Base-by-base conservation (phyloP, 805 yeast species). In the Starmerella sirachaensis region DNA sequence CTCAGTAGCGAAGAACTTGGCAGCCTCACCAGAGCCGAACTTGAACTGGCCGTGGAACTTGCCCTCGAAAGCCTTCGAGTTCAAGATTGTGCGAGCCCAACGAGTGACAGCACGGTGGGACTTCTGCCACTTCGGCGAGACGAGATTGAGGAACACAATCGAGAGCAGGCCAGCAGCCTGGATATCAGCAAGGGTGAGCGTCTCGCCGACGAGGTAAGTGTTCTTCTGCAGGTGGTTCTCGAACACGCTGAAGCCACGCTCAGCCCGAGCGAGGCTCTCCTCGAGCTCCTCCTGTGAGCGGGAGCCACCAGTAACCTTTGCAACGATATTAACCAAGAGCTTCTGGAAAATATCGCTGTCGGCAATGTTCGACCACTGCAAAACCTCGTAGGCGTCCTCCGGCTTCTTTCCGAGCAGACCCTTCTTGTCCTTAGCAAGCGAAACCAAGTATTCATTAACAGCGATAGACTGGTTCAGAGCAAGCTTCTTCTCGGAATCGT, bases 341-440 rank as follows among this genome's bases (percentile, higher is more conserved):
- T 61, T 53, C 33, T 64, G 52, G 45, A 77, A 56, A 40, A 79
- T 51, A 54, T 86, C 94, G 53, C 72, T 53, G 68, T 77, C 80
- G 58, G 76, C 67, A 51, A 80, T 65, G 3, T 94, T 82, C 56
- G 75, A 52, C 93, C 93, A 85, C 65, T 67, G 76, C 51, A 86
- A 60, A 52, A 82, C 66, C 55, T 37, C 42, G 40, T 32, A 42
- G 41, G 39, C 21, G 33, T 45, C 46, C 20, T 27, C 33, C 18
- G 35, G 35, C 17, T 19, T 20, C 45, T 28, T 33, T 37, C 51
- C 51, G 7, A n/a, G 18, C 5, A 47, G 42, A 25, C 45, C 47
- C 45, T 46, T 43, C 29, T 14, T 23, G 43, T 40, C 42, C 47
- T 47, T 46, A 30, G 49, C 49, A 5, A 46, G 33, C 10, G 50